Base-by-base conservation (phyloP, 192 early-diverging fungal genomes). In the Diversispora epigaea region DNA sequence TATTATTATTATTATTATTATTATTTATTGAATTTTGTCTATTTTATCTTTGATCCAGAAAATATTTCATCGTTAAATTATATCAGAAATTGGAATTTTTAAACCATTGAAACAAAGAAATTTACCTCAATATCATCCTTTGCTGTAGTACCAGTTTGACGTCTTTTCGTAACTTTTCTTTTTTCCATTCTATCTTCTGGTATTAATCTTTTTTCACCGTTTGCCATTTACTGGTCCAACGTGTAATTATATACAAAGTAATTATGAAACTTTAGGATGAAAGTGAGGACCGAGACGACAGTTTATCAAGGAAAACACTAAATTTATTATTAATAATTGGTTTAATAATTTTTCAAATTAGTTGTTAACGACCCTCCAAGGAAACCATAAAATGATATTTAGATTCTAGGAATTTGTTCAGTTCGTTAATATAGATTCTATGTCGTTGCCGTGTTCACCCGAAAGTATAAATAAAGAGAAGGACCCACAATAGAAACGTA, bases 51-150 rank as follows among this genome's bases (percentile, higher is more conserved):
- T 6, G 14, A 45, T n/a, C 39, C 12, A 64, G 43, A 45, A 64
- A 64, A 43, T 64, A 43, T 12, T 12, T 17, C 7, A 4, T 19
- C 40, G 25, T 19, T 8, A 40, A 12, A 45, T 64, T 10, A 44
- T 17, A 25, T 40, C 39, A 2, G 49, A 50, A 54, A 11, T 17
- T 17, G 10, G 4, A 17, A 11, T 54, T 4, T 17, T 54, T 54
- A 54, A 52, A 54, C 12, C 8, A 54, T 11, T 54, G 14, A 17
- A 54, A 4, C 50, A 6, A 40, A 32, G 6, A 22, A 61, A 61
- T 15, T 47, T 73, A 73, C 71, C 58, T 73, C 71, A 62, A 73
- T 52, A 50, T 73, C 71, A 21, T 73, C 71, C 47, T 73, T 73
- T 15, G 71, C 55, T n/a, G 71, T 73, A 32, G 71, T 73, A 22